A percentile compares a stretch with the other conserved stretches of the same genome.
These are phyloP conservation scores for Fusarium falciforme DNA, from an alignment of 2,329 filamentous ascomycete species.

Conservation along the genomic window DNA sequence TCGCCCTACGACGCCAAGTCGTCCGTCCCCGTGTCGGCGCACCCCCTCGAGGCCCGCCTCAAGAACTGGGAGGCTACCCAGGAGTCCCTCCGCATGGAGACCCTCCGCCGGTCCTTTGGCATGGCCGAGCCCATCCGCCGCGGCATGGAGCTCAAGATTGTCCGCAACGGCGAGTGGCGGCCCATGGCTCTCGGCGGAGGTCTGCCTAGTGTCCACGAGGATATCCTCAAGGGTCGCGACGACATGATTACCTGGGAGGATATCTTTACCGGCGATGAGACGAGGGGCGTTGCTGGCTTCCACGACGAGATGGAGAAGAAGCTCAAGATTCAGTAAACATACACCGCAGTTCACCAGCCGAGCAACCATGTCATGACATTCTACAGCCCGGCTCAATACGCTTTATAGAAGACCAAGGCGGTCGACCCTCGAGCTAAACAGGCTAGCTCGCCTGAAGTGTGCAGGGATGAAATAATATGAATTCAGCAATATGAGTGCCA, in stretches of 20 bases:
- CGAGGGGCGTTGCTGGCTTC: conserved; percentile 76
- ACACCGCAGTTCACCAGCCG: neutral
- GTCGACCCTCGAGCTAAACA: neutral
- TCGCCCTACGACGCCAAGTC: conserved; percentile 61
- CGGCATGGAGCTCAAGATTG: conserved; percentile 95
- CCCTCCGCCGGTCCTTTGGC: conserved; percentile 87
- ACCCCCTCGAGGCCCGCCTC: conserved; percentile 93
- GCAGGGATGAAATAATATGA: conserved; percentile 18
- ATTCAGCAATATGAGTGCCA: conserved; percentile 22
- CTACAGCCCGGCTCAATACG: conserved; percentile 31
- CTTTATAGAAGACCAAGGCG: conserved; percentile 29
- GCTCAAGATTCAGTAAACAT: conserved; percentile 74
- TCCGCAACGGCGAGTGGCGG: conserved; percentile 81
- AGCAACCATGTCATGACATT: conserved; percentile 4
- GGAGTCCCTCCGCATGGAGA: conserved; percentile 87
- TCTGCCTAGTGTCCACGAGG: conserved; percentile 81
- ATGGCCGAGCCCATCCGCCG: conserved; percentile 92
- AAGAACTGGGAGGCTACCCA: conserved; percentile 91
- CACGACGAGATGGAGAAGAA: conserved; percentile 96
- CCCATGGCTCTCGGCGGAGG: conserved; percentile 74
- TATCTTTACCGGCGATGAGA: conserved; percentile 84
- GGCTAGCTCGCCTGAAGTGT: neutral
- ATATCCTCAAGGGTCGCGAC: conserved; percentile 86
- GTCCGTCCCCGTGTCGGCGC: conserved; percentile 67
- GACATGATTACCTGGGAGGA: conserved; percentile 90